phyloP scores from a whole-genome alignment of 805 yeast species.

The Candida saitoana region DNA sequence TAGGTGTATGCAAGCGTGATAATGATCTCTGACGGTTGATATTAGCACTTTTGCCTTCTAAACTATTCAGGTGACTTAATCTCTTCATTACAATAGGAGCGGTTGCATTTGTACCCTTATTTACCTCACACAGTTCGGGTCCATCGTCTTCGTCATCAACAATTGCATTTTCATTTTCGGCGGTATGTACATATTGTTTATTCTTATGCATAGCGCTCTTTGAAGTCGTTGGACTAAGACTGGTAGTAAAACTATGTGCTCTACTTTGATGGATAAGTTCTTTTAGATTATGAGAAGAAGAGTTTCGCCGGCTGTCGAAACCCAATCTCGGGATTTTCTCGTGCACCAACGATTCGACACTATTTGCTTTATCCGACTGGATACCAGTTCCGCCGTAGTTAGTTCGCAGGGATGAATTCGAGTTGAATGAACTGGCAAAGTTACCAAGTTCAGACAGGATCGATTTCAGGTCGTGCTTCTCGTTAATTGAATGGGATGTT shows the following conservation, averaged over 20 bases:
- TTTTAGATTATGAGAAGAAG: constrained; percentile 18
- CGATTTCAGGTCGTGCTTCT: constrained; percentile 14
- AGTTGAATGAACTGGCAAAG: constrained; percentile 38
- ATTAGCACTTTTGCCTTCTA: background rate
- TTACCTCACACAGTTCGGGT: background rate
- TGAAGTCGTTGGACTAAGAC: constrained; percentile 16
- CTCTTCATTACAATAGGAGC: background rate
- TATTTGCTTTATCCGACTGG: constrained; percentile 8
- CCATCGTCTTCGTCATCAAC: constrained; percentile 16
- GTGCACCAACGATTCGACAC: constrained; percentile 9
- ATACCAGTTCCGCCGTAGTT: constrained; percentile 27
- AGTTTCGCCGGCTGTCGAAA: constrained; percentile 11
- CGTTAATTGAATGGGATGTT: too few relatives aligned
- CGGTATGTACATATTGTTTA: constrained; percentile 10
- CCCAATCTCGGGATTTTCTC: background rate
- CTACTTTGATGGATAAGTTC: constrained; percentile 20
- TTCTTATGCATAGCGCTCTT: constrained; percentile 9
- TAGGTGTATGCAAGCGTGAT: constrained; percentile 5
- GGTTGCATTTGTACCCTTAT: background rate
- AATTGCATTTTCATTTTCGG: constrained; percentile 20
- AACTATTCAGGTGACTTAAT: background rate
- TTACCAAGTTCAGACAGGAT: constrained; percentile 36
- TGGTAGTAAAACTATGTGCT: constrained; percentile 13
- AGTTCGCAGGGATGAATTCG: constrained; percentile 39
- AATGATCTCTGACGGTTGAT: constrained; percentile 1